Evolutionary conservation across 2,329 filamentous ascomycete species (phyloP).

Genomic region (Aurifilum marmelostoma): DNA sequence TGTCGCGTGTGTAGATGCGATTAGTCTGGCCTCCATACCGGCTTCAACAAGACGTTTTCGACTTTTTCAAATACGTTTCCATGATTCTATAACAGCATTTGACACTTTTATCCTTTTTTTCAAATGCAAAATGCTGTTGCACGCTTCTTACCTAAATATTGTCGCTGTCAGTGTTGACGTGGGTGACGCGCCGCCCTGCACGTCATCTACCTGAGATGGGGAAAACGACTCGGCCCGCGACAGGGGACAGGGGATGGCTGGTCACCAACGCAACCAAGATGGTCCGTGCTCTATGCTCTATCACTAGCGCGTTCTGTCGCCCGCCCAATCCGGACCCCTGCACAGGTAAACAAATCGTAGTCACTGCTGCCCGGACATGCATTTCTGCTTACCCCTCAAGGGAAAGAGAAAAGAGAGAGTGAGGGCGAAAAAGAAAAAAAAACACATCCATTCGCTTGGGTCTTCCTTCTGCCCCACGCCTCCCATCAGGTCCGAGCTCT

Average conservation of each 20-base stretch:
- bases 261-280: slow-evolving; percentile 24
- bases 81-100: not conserved
- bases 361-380: not conserved
- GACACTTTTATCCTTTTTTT: not conserved
- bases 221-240: slow-evolving; percentile 15
- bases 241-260: slow-evolving; percentile 12
- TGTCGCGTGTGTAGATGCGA: slow-evolving; percentile 12
- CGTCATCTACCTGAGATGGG: slow-evolving; percentile 6
- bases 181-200: slow-evolving; percentile 26
- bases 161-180: slow-evolving; percentile 3
- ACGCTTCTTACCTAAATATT: not conserved
- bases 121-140: not conserved
- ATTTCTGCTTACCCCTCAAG: slow-evolving; percentile 10
- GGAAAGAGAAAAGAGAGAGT: not conserved
- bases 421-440: not conserved
- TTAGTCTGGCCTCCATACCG: not conserved
- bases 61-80: not conserved
- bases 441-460: not conserved
- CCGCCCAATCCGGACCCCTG: slow-evolving; percentile 8
- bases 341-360: slow-evolving; percentile 11
- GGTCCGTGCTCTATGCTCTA: slow-evolving; percentile 27
- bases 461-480: slow-evolving; percentile 18
- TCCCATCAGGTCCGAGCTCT: not conserved
- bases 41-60: not conserved
- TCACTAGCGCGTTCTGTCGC: slow-evolving; percentile 6